These are phyloP conservation scores for Arthrinium puccinioides DNA, from an alignment of 2,329 filamentous ascomycete species.

Conservation along the genomic window DNA sequence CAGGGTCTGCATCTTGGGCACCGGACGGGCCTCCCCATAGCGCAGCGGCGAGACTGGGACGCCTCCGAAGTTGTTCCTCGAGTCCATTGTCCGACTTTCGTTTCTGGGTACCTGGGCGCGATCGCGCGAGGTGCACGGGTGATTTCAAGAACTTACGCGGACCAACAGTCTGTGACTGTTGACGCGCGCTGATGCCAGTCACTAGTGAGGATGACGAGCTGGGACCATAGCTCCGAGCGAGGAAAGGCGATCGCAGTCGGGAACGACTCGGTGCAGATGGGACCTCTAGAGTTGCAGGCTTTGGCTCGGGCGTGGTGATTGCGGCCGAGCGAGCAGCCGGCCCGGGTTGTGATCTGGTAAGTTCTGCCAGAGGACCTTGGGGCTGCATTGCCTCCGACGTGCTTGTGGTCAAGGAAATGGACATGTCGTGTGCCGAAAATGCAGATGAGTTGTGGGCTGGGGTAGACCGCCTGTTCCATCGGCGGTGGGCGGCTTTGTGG, in stretches of 20 bases:
- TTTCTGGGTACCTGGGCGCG: conserved; percentile 48
- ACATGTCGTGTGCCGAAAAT: conserved; percentile 56
- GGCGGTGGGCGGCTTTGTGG: conserved; percentile 39
- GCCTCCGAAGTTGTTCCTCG: conserved; percentile 40
- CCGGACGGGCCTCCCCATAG: conserved; percentile 42
- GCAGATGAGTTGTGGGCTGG: conserved; percentile 38
- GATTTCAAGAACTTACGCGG: conserved; percentile 44
- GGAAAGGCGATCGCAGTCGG: conserved; percentile 48
- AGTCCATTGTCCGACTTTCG: conserved; percentile 41
- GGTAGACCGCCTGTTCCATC: conserved; percentile 40
- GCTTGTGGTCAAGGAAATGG: conserved; percentile 54
- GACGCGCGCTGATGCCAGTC: conserved; percentile 28
- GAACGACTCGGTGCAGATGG: conserved; percentile 17
- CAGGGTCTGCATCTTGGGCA: neutral
- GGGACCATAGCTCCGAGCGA: conserved; percentile 53
- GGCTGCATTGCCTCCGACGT: conserved; percentile 60
- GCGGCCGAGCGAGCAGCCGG: conserved; percentile 1
- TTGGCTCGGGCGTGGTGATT: neutral
- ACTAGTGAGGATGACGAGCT: conserved; percentile 46
- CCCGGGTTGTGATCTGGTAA: conserved; percentile 38
- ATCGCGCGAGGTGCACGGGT: conserved; percentile 42
- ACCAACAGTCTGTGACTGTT: conserved; percentile 42
- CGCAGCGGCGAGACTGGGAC: conserved; percentile 47
- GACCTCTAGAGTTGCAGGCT: conserved; percentile 4
- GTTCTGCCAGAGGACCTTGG: conserved; percentile 51